phyloP scores from a whole-genome alignment of 352 stramenopile species.

The Phytophthora megakarya region DNA sequence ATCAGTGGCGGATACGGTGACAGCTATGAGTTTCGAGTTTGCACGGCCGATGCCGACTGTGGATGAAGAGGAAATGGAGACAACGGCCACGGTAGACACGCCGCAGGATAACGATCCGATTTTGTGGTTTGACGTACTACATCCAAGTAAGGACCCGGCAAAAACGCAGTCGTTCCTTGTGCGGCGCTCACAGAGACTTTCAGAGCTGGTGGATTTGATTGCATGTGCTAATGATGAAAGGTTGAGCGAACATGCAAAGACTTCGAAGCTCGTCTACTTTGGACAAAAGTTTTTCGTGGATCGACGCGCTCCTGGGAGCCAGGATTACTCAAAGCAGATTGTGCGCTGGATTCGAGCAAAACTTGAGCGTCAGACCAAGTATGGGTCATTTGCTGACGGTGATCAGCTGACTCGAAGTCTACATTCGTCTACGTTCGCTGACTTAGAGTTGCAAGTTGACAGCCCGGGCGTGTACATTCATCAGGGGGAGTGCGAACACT shows the following conservation, averaged over 20 bases:
- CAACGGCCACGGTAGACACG: not conserved
- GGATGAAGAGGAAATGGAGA: slow-evolving; percentile 14
- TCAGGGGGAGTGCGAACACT: slow-evolving; percentile 79
- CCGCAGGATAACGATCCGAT: slow-evolving; percentile 50
- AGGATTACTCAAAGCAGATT: slow-evolving; percentile 68
- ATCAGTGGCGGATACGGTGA: slow-evolving; percentile 58
- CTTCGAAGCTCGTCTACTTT: slow-evolving; percentile 70
- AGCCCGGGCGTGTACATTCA: slow-evolving; percentile 72
- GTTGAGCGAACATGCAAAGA: slow-evolving; percentile 39
- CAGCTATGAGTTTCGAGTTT: slow-evolving; percentile 68
- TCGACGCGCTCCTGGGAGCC: slow-evolving; percentile 32
- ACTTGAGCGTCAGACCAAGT: slow-evolving; percentile 39
- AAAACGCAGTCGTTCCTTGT: slow-evolving; percentile 79
- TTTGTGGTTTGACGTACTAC: slow-evolving; percentile 75
- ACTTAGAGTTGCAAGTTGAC: slow-evolving; percentile 62
- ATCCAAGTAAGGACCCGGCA: slow-evolving; percentile 66
- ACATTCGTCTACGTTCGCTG: slow-evolving; percentile 53
- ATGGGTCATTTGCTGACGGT: slow-evolving; percentile 14
- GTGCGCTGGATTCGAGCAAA: slow-evolving; percentile 56
- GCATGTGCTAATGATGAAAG: slow-evolving; percentile 73
- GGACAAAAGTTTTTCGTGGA: slow-evolving; percentile 66
- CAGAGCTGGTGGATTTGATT: slow-evolving; percentile 61
- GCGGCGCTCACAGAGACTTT: slow-evolving; percentile 56
- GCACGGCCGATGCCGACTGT: slow-evolving; percentile 37
- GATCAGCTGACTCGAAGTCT: slow-evolving; percentile 27